Percentiles rank a stretch among this genome's conserved stretches.
phyloP scores from a whole-genome alignment of 2,329 filamentous ascomycete genomes.

The Raffaelea deltoideospora region DNA sequence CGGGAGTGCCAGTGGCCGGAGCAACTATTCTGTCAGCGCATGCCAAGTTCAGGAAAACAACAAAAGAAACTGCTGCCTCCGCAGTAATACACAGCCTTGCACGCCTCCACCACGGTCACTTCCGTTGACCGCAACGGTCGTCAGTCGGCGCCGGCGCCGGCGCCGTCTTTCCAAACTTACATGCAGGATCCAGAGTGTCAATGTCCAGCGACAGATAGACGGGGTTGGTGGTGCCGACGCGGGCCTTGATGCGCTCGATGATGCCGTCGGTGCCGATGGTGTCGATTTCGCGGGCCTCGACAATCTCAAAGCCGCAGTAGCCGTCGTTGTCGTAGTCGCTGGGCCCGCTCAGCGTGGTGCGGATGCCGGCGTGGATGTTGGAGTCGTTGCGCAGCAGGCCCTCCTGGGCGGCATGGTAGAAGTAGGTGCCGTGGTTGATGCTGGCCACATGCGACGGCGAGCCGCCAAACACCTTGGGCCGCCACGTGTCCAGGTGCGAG shows the following conservation, averaged over 20 bases:
- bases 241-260: slow-evolving; percentile 59
- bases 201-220: slow-evolving; percentile 80
- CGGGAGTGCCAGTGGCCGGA: slow-evolving; percentile 59
- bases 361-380: slow-evolving; percentile 78
- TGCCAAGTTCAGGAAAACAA: neutral
- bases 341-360: slow-evolving; percentile 64
- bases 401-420: slow-evolving; percentile 68
- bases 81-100: too few species aligned
- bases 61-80: too few species aligned
- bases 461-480: slow-evolving; percentile 75
- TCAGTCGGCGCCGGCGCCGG: too few species aligned
- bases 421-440: slow-evolving; percentile 83
- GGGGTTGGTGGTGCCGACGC: slow-evolving; percentile 58
- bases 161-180: too few species aligned
- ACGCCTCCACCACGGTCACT: too few species aligned
- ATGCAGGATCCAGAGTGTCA: slow-evolving; percentile 74
- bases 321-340: slow-evolving; percentile 77
- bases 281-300: slow-evolving; percentile 50
- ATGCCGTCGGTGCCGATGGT: slow-evolving; percentile 49
- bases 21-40: slow-evolving; percentile 32
- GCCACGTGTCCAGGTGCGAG: slow-evolving; percentile 56
- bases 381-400: slow-evolving; percentile 67
- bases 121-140: too few species aligned
- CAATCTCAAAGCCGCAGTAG: slow-evolving; percentile 71
- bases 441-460: slow-evolving; percentile 59